A percentile compares a stretch with the other conserved stretches of the same genome.
phyloP scores from a whole-genome alignment of 1,284 basidiomycete species.

The Apiotrichum laibachii region DNA sequence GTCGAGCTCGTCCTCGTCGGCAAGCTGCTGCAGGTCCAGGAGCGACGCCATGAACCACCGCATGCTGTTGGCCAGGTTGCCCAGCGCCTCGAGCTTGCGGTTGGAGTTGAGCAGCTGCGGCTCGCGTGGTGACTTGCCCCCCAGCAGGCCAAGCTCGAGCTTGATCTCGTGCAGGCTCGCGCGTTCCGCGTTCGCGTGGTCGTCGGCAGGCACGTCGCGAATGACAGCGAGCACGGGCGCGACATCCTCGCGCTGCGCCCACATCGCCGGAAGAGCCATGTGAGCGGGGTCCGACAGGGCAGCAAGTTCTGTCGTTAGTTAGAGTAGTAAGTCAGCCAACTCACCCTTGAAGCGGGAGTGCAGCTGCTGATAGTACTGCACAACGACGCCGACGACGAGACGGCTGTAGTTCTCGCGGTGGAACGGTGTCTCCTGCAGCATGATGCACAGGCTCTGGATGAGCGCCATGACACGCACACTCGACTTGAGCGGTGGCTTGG shows the following conservation, averaged over 20 bases:
- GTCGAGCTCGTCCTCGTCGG: slow-evolving; percentile 55
- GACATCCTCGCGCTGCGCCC: slow-evolving; percentile 81
- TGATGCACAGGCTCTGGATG: slow-evolving; percentile 86
- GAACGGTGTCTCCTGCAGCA: slow-evolving; percentile 92
- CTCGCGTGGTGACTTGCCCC: slow-evolving; percentile 57
- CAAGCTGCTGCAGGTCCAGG: slow-evolving; percentile 61
- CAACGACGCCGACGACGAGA: slow-evolving; percentile 91
- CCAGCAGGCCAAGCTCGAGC: slow-evolving; percentile 23
- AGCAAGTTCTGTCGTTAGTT: slow-evolving; percentile 28
- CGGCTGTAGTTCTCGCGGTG: slow-evolving; percentile 90
- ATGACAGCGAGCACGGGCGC: slow-evolving; percentile 63
- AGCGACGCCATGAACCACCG: slow-evolving; percentile 76
- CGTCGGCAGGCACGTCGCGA: slow-evolving; percentile 24
- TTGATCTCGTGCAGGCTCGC: slow-evolving; percentile 8
- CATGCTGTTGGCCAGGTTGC: slow-evolving; percentile 79
- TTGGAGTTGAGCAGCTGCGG: slow-evolving; percentile 72
- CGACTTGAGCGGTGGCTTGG: slow-evolving; percentile 63
- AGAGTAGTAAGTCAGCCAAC: too few relatives aligned
- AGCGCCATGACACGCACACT: slow-evolving; percentile 81
- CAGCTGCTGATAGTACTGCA: slow-evolving; percentile 94
- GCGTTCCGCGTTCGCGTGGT: slow-evolving; percentile 4
- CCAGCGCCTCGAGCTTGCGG: slow-evolving; percentile 72
- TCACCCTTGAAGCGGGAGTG: slow-evolving; percentile 71
- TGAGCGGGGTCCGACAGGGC: slow-evolving; percentile 12
- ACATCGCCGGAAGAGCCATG: slow-evolving; percentile 66